Conservation (phyloP, 805 yeast species). For the Lipomyces yamanashiensis region DNA sequence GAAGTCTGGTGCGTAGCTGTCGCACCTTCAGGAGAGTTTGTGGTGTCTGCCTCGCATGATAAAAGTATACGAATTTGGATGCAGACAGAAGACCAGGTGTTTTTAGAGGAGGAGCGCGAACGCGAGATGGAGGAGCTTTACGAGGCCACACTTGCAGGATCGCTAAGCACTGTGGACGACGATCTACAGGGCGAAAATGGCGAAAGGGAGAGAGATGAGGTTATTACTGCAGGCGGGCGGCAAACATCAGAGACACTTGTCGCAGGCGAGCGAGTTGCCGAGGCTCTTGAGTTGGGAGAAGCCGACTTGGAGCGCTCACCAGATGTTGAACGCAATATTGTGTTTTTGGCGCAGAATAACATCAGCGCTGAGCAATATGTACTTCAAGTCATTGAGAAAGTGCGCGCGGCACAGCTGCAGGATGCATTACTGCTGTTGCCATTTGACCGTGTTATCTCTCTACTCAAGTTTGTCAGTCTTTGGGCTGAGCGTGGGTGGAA, state of each 20-base stretch:
- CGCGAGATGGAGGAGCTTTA: conserved; percentile 91
- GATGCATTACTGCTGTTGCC: conserved; percentile 93
- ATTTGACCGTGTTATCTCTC: conserved; percentile 74
- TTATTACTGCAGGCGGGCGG: conserved; percentile 64
- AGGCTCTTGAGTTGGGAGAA: conserved; percentile 82
- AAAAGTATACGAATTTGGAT: conserved; percentile 92
- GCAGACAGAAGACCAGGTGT: conserved; percentile 93
- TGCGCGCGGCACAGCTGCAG: conserved; percentile 83
- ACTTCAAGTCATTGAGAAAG: conserved; percentile 67
- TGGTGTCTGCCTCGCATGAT: conserved; percentile 88
- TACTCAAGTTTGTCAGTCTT: conserved; percentile 71
- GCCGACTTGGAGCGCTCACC: conserved; percentile 66
- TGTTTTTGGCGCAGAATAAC: conserved; percentile 68
- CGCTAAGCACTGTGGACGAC: conserved; percentile 62
- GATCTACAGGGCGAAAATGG: conserved; percentile 21
- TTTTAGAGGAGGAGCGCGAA: conserved; percentile 94
- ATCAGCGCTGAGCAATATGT: conserved; percentile 79
- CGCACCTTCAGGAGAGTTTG: conserved; percentile 65
- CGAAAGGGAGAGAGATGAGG: conserved; percentile 49
- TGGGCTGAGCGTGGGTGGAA: conserved; percentile 64
- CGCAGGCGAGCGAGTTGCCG: conserved; percentile 91
- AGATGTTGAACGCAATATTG: conserved; percentile 64
- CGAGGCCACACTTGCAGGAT: conserved; percentile 75
- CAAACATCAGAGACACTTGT: conserved; percentile 91
- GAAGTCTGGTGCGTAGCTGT: conserved; percentile 95